Evolutionary conservation across 441 rosid species (phyloP), one percentile per base, ranked within the genome.

Genomic region (Aleurites moluccanus): DNA sequence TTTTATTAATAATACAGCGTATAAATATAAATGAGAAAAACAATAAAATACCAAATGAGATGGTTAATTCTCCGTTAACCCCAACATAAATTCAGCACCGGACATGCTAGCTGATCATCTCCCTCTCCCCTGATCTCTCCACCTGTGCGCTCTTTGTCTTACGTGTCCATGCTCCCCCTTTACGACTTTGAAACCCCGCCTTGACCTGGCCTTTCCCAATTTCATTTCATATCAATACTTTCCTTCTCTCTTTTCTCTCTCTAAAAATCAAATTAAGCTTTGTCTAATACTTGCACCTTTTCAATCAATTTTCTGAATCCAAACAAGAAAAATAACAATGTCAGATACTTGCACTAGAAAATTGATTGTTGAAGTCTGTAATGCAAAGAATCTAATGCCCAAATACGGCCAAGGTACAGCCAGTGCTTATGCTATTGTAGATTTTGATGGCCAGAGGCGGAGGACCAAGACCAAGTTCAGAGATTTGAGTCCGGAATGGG

Each of bases 341-440:
- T 88, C 86, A n/a, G 93, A 88, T 20, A 74, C 72, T 47, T 68
- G 83, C 74, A 62, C 76, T 6, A 81, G 93, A 68, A 92, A 88
- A 81, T 86, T 92, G 14, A 76, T 90, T 0, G 93, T 92, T 2
- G 94, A 91, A 80, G 88, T 92, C 72, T 89, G 88, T 80, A 87
- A 83, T 40, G 98, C 96, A 21, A 91, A 83, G 75, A 91, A 91
- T 66, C 67, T 91, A 47, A 91, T 91, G 98, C 98, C 94, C 0
- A 92, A 91, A 44, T 96, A 92, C 64, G 96, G 98, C 10, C 96
- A 92, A 74, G 96, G 94, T 25, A 91, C 98, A 0, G 96, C 98
- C 1, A 92, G 96, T 44, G 91, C 98, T 5, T 92, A 87, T 55
- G 96, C 88, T 2, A 81, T 90, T 9, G 91, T 88, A 1, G 98